Evolutionary conservation across 129 eudicot species (phyloP).

Genomic region (Heracleum sosnowskyi): DNA sequence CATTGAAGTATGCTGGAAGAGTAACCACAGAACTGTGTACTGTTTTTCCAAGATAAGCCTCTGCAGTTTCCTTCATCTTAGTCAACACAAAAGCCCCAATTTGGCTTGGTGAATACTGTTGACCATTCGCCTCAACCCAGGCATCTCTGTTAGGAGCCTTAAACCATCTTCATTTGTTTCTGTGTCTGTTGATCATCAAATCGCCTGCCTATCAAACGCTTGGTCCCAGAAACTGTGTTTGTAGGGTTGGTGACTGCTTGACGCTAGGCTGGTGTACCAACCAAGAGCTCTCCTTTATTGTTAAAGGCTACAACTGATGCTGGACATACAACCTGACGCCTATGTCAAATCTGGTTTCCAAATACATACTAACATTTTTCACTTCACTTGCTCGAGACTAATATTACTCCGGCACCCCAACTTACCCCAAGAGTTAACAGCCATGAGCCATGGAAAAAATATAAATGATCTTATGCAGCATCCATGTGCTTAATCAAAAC

Average conservation of each 20-base stretch:
- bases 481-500: too few species aligned
- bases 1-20: conserved; percentile 69
- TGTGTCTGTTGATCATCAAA: conserved; percentile 82
- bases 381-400: too few species aligned
- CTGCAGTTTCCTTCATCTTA: conserved; percentile 48
- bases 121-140: conserved; percentile 95
- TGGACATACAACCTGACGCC: too few species aligned
- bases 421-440: too few species aligned
- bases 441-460: too few species aligned
- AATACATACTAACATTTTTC: too few species aligned
- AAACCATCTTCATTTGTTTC: conserved; percentile 91
- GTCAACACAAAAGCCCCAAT: conserved; percentile 88
- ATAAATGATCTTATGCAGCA: too few species aligned
- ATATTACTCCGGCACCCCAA: too few species aligned
- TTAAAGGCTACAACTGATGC: conserved; percentile 88
- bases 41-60: conserved; percentile 29
- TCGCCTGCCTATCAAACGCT: conserved; percentile 78
- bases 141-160: conserved; percentile 92
- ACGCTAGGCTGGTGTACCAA: conserved; percentile 92
- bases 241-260: conserved; percentile 96
- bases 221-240: conserved; percentile 73
- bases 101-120: conserved; percentile 89
- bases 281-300: conserved; percentile 78
- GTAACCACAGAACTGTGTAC: conserved; percentile 35
- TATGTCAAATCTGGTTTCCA: too few species aligned